Base-by-base conservation (phyloP, 768 basidiomycete genomes). In the Psilocybe subaeruginosa region DNA sequence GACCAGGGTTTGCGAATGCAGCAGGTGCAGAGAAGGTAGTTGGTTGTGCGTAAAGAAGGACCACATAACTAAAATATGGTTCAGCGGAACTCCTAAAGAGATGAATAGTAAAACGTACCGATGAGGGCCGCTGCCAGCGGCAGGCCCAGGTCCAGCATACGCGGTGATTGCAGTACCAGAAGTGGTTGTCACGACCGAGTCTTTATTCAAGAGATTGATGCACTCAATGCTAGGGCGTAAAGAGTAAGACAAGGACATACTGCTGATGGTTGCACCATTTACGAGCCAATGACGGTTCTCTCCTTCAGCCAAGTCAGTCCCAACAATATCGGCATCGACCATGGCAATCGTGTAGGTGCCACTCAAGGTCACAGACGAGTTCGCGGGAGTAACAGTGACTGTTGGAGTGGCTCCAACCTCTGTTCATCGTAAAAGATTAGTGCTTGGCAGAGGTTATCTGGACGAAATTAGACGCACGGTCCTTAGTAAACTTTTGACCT, bases 251-350 rank as follows among this genome's bases (percentile, higher is more conserved):
- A 43, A 27, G 16, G 33, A 29, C 41, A 43, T 64, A 85, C 86
- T 75, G 23, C 70, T 66, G 43, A 89, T 60, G 3, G 77, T 78
- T 16, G 84, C 90, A 23, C 81, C 78, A 71, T 93, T 92, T 62
- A 87, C 84, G 51, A 94, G 84, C 92, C 91, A 94, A 77, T 93
- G 93, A 56, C 90, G 83, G 53, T 85, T 91, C 64, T 87, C 85
- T 17, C 85, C 87, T 8, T 77, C 73, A 39, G 80, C 72, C 56
- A 85, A 75, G 64, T 88, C 80, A 51, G 82, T 75, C 41, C 91
- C 91, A 39, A 88, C 87, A 23, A 82, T 69, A 60, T 85, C 86
- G 11, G 90, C 89, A 67, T 95, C 92, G 31, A 86, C 82, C 90
- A 95, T 90, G 54, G 84, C 78, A 37, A 93, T 70, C 27, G 91